Percentiles rank a stretch among this genome's conserved stretches.
phyloP scores from a whole-genome alignment of 805 yeast species.

The Geotrichum ghanense region DNA sequence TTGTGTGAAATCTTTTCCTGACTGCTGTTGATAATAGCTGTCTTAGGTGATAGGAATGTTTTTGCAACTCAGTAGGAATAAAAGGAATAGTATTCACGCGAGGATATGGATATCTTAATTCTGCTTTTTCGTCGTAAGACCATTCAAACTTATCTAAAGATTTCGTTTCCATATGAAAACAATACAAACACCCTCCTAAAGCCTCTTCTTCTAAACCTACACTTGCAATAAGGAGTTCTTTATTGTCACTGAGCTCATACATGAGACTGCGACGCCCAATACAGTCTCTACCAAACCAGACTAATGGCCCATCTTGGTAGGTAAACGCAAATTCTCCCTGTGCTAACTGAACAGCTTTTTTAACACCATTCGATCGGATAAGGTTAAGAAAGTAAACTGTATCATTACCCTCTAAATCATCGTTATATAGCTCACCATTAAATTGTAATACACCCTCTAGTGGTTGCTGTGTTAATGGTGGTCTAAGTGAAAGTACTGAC shows the following conservation, averaged over 20 bases:
- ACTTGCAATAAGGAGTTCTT: conserved; percentile 38
- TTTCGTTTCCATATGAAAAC: conserved; percentile 25
- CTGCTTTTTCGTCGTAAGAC: conserved; percentile 11
- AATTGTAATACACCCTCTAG: conserved; percentile 48
- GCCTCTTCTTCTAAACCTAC: conserved; percentile 35
- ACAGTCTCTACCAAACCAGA: conserved; percentile 76
- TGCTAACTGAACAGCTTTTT: conserved; percentile 32
- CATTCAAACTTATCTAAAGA: conserved; percentile 12
- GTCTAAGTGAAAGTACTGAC: conserved; percentile 70
- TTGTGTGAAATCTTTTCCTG: neutral
- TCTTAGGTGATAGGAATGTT: neutral
- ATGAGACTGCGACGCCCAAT: conserved; percentile 74
- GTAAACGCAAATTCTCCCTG: conserved; percentile 79
- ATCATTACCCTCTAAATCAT: conserved; percentile 49
- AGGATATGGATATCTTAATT: conserved; percentile 1
- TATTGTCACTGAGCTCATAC: conserved; percentile 25
- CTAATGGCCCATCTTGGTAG: conserved; percentile 28
- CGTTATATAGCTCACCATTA: conserved; percentile 82
- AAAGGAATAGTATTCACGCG: neutral
- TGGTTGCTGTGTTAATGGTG: conserved; percentile 76
- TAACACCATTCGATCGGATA: conserved; percentile 29
- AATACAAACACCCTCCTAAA: conserved; percentile 38
- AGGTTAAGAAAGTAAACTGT: conserved; percentile 39
- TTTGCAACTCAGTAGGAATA: neutral
- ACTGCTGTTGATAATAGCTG: neutral